Conservation (phyloP, 441 rosid genomes). For the Eruca vesicaria region DNA sequence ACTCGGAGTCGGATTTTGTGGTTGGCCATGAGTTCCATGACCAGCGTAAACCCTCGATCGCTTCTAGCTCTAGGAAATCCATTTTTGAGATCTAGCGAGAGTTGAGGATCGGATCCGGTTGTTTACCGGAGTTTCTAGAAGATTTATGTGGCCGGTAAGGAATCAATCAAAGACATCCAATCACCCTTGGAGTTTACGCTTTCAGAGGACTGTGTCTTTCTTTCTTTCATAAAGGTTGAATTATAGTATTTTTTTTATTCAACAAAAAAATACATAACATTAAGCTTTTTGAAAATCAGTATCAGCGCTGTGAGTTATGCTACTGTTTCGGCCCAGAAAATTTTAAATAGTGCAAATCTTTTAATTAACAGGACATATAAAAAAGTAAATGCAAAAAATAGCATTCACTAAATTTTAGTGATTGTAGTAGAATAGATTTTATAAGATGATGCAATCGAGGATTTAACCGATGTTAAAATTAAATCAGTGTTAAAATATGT, state of each 20-base stretch:
- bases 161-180: slow-evolving; percentile 6
- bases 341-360: neutral
- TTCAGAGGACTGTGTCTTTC: neutral
- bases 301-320: neutral
- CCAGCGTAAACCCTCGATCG: slow-evolving; percentile 93
- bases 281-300: too few relatives aligned
- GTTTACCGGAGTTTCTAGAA: neutral
- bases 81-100: slow-evolving; percentile 33
- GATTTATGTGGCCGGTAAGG: neutral
- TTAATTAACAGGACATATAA: too few relatives aligned
- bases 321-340: slow-evolving; percentile 11
- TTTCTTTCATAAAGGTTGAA: neutral
- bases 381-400: too few relatives aligned
- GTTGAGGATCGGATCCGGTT: neutral
- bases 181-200: slow-evolving; percentile 22
- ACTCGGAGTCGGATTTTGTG: slow-evolving; percentile 48
- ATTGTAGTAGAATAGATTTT: too few relatives aligned
- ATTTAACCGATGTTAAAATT: too few relatives aligned
- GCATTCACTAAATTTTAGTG: too few relatives aligned
- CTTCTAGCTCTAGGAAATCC: slow-evolving; percentile 90
- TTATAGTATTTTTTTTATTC: too few relatives aligned
- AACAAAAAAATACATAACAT: too few relatives aligned
- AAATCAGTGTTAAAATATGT: too few relatives aligned
- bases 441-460: too few relatives aligned
- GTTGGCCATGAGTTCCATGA: slow-evolving; percentile 97